Evolutionary conservation across 495 filamentous ascomycete species (phyloP).

Genomic region (Recurvomyces mirabilis): DNA sequence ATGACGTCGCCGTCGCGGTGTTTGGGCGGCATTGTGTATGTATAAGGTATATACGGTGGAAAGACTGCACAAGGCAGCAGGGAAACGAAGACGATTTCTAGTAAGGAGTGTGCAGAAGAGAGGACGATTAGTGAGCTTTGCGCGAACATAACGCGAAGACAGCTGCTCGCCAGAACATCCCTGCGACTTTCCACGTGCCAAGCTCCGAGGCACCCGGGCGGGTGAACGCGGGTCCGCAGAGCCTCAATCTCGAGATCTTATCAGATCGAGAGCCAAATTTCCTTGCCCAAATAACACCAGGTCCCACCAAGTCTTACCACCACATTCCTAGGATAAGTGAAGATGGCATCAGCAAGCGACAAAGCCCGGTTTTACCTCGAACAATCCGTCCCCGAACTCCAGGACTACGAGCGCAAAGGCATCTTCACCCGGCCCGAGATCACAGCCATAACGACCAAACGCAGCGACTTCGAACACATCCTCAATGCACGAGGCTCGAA

Average conservation of each 20-base stretch:
- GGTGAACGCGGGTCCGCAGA: too few relatives aligned
- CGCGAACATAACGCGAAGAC: too few relatives aligned
- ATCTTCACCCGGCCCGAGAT: slow-evolving; percentile 88
- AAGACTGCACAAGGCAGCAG: too few relatives aligned
- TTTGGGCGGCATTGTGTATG: slow-evolving; percentile 57
- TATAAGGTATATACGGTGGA: too few relatives aligned
- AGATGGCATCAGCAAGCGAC: slow-evolving; percentile 81
- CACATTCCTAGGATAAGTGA: too few relatives aligned
- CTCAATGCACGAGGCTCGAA: slow-evolving; percentile 69
- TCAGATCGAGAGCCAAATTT: too few relatives aligned
- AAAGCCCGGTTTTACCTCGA: slow-evolving; percentile 93
- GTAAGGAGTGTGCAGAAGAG: neutral
- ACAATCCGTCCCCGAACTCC: slow-evolving; percentile 78
- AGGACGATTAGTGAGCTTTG: too few relatives aligned
- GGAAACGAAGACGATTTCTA: neutral
- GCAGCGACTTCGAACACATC: slow-evolving; percentile 86
- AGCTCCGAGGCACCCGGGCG: too few relatives aligned
- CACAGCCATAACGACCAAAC: slow-evolving; percentile 69
- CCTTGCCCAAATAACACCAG: too few relatives aligned
- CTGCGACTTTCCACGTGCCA: too few relatives aligned
- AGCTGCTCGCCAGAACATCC: too few relatives aligned
- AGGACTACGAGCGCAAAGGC: slow-evolving; percentile 75
- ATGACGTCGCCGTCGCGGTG: slow-evolving; percentile 84
- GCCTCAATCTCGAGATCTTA: too few relatives aligned
- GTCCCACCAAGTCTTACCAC: neutral